A percentile compares a stretch with the other conserved stretches of the same genome.
Conservation (phyloP, 78 protist species). For the Cavenderia fasciculata region DNA sequence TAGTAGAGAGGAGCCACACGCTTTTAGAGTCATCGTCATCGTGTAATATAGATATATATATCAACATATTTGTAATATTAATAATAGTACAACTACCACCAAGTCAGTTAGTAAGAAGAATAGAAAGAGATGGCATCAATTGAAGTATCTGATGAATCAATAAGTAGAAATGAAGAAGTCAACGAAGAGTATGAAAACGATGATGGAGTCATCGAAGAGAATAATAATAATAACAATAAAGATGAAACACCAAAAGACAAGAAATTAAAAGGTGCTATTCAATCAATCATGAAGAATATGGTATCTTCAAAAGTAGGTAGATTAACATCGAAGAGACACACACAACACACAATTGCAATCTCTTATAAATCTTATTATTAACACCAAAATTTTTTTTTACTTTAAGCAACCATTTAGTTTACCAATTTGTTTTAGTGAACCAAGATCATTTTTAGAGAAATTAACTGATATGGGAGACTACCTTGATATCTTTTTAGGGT, state of each 20-base stretch:
- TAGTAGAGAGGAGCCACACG: too few species aligned
- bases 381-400: not conserved
- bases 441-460: conserved; percentile 58
- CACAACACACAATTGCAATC: too few species aligned
- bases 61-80: too few species aligned
- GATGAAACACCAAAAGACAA: not conserved
- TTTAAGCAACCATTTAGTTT: conserved; percentile 44
- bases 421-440: conserved; percentile 45
- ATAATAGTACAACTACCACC: too few species aligned
- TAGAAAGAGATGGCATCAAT: too few species aligned
- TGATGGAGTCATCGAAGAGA: not conserved
- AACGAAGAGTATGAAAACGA: conserved; percentile 13
- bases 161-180: conserved; percentile 17
- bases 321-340: too few species aligned
- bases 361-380: not conserved
- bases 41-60: too few species aligned
- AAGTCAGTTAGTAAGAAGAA: too few species aligned
- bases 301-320: conserved; percentile 23
- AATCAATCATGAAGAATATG: conserved; percentile 43
- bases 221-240: not conserved
- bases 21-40: too few species aligned
- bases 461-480: conserved; percentile 55
- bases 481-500: conserved; percentile 56
- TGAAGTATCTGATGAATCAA: conserved; percentile 48
- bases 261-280: conserved; percentile 20